Percentiles rank a stretch among this genome's conserved stretches.
Conservation (phyloP, 2,329 filamentous ascomycete genomes). For the Cytospora paraplurivora region DNA sequence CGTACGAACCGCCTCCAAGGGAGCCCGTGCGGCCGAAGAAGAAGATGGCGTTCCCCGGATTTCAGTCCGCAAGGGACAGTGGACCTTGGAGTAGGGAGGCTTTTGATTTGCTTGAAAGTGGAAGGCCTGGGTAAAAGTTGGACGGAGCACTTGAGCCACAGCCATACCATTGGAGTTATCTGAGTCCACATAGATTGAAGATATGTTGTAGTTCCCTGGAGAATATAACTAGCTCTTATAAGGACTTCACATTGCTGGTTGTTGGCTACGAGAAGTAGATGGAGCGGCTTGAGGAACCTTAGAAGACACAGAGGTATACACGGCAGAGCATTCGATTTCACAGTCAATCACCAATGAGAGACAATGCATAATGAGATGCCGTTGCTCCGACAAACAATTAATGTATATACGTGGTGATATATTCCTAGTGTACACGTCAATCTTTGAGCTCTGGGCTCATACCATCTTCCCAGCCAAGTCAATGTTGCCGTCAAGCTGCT, state of each 20-base stretch:
- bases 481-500: not conserved
- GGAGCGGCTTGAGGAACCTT: not conserved
- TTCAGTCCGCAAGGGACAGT: conserved; percentile 50
- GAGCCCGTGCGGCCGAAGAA: conserved; percentile 32
- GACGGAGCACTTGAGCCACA: too few relatives aligned
- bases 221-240: not conserved
- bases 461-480: not conserved
- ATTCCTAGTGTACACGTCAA: not conserved
- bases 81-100: conserved; percentile 73
- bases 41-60: conserved; percentile 44
- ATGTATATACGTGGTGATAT: not conserved
- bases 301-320: conserved; percentile 2
- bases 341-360: not conserved
- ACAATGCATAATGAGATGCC: too few relatives aligned
- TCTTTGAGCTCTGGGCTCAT: not conserved
- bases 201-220: not conserved
- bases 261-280: not conserved
- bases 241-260: not conserved
- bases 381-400: not conserved
- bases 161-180: too few relatives aligned
- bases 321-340: not conserved
- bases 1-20: conserved; percentile 12
- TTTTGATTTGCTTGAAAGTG: conserved; percentile 64
- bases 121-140: conserved; percentile 47
- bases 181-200: not conserved